Evolutionary conservation across 768 basidiomycete species (phyloP).

Genomic region (Rhizopogon vinicolor): DNA sequence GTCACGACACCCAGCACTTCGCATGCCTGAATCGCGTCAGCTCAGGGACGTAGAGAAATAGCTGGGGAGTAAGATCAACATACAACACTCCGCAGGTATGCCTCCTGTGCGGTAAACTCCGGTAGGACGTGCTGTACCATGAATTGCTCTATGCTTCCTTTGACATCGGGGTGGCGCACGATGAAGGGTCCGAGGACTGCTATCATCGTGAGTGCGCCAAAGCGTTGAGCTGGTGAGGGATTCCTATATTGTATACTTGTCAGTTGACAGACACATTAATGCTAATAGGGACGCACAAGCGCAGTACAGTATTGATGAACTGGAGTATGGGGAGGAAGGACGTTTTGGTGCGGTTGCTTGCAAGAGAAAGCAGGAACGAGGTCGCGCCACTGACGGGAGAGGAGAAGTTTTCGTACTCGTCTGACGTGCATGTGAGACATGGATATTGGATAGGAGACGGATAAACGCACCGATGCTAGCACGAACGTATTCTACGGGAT

Average conservation of each 20-base stretch:
- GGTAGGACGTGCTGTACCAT: conserved; percentile 70
- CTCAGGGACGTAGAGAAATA: background rate
- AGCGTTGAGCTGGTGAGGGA: conserved; percentile 60
- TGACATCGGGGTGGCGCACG: conserved; percentile 81
- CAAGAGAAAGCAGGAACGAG: conserved; percentile 46
- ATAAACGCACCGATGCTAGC: conserved; percentile 58
- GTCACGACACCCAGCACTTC: conserved; percentile 76
- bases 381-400: no score
- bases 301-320: conserved; percentile 72
- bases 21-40: conserved; percentile 50
- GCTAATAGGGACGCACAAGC: conserved; percentile 41
- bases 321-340: conserved; percentile 77
- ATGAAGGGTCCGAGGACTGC: conserved; percentile 73
- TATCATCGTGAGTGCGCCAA: conserved; percentile 83
- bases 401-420: conserved; percentile 29
- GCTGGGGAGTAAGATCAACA: conserved; percentile 23
- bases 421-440: conserved; percentile 31
- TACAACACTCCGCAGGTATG: conserved; percentile 76
- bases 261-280: background rate
- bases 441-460: background rate
- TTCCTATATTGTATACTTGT: conserved; percentile 24
- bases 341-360: conserved; percentile 75
- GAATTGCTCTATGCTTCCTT: conserved; percentile 73
- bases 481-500: conserved; percentile 81
- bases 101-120: conserved; percentile 59